Percentiles rank a stretch among this genome's conserved stretches.
Conservation (phyloP, 2,329 filamentous ascomycete genomes). For the Fusarium coffeatum region DNA sequence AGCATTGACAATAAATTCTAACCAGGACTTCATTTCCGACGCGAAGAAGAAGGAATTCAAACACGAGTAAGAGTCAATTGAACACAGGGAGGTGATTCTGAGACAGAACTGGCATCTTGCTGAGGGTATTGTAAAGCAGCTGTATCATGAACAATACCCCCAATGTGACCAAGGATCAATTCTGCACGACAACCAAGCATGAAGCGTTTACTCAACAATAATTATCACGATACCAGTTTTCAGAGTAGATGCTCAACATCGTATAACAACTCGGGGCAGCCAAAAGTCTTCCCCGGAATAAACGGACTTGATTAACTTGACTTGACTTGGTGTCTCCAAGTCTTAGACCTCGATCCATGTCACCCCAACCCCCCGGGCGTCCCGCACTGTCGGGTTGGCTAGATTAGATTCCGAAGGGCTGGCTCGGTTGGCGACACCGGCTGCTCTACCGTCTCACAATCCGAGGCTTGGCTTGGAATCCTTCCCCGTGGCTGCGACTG, state of each 20-base stretch:
- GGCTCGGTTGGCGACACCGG: slow-evolving; percentile 38
- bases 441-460: slow-evolving; percentile 24
- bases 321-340: slow-evolving; percentile 1
- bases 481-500: neutral
- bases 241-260: neutral
- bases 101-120: neutral
- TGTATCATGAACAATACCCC: neutral
- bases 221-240: neutral
- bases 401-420: slow-evolving; percentile 44
- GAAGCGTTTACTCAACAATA: neutral
- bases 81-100: neutral
- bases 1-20: slow-evolving; percentile 23
- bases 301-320: slow-evolving; percentile 13
- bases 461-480: slow-evolving; percentile 23
- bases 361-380: slow-evolving; percentile 16
- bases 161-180: neutral
- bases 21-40: slow-evolving; percentile 9
- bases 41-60: neutral
- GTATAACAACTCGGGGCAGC: slow-evolving; percentile 16
- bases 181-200: neutral
- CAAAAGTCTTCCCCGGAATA: slow-evolving; percentile 38
- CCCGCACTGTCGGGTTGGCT: slow-evolving; percentile 37
- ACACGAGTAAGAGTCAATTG: neutral
- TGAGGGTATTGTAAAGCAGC: neutral
- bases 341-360: slow-evolving; percentile 20